These are phyloP conservation scores for Crotalaria pallida DNA, from an alignment of 306 rosid genomes.

Conservation along the genomic window DNA sequence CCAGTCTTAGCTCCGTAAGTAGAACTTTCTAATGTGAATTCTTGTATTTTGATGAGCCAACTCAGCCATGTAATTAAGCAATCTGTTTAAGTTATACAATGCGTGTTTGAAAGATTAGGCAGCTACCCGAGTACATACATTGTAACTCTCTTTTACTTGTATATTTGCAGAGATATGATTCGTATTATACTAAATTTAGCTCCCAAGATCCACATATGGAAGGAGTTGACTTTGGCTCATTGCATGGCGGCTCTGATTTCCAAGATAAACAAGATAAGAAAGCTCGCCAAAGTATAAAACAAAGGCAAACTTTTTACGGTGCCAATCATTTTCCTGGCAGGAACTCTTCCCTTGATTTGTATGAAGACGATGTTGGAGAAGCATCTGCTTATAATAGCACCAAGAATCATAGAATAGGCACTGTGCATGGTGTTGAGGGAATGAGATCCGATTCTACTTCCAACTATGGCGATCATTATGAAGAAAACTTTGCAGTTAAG, in stretches of 20 bases:
- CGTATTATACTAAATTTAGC: constrained; percentile 46
- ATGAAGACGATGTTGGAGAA: constrained; percentile 54
- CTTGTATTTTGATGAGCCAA: constrained; percentile 14
- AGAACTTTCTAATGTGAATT: constrained; percentile 21
- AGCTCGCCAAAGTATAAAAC: constrained; percentile 34
- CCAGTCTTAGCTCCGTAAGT: constrained; percentile 65
- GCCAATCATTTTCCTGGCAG: constrained; percentile 37
- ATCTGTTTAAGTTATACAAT: background rate
- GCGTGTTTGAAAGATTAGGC: background rate
- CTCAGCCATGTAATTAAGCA: background rate
- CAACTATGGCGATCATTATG: constrained; percentile 46
- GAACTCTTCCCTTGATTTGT: constrained; percentile 59
- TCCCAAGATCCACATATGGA: constrained; percentile 57
- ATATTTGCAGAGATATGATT: constrained; percentile 57
- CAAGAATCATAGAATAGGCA: constrained; percentile 41
- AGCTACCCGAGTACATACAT: background rate
- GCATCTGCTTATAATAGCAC: constrained; percentile 42
- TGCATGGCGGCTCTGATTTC: constrained; percentile 49
- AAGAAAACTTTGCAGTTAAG: constrained; percentile 44
- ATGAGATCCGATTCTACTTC: constrained; percentile 49
- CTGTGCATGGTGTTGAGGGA: constrained; percentile 48
- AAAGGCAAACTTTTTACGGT: constrained; percentile 29
- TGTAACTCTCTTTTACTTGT: constrained; percentile 13
- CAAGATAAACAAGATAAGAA: constrained; percentile 61
- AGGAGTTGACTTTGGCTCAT: constrained; percentile 43